Evolutionary conservation across 192 early-diverging fungal genomes (phyloP).

Genomic region (Spinellus fusiger): DNA sequence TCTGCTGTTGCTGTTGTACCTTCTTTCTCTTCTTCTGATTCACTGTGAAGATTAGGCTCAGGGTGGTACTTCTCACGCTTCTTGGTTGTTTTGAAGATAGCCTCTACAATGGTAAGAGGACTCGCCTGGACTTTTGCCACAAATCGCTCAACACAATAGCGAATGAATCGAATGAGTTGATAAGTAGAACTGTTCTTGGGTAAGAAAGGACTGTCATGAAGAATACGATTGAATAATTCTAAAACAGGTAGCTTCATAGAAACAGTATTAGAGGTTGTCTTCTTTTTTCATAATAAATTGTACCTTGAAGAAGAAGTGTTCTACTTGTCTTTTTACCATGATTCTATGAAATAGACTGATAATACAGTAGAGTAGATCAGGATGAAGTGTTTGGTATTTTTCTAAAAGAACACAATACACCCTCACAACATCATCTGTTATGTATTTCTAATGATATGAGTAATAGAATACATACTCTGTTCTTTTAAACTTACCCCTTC

Average conservation of each 20-base stretch:
- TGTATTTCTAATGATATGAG: slow-evolving; percentile 41
- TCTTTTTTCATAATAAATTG: not conserved
- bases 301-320: slow-evolving; percentile 55
- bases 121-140: slow-evolving; percentile 46
- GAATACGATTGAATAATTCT: slow-evolving; percentile 58
- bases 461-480: not conserved
- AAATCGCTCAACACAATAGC: slow-evolving; percentile 46
- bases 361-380: slow-evolving; percentile 43
- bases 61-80: slow-evolving; percentile 7
- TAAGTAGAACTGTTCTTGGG: slow-evolving; percentile 22
- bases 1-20: not conserved
- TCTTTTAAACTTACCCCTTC: slow-evolving; percentile 30
- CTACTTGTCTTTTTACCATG: slow-evolving; percentile 49
- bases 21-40: not conserved
- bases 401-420: slow-evolving; percentile 53
- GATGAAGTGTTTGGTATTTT: slow-evolving; percentile 45
- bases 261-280: not conserved
- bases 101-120: slow-evolving; percentile 55
- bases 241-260: slow-evolving; percentile 44
- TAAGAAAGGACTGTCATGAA: slow-evolving; percentile 26
- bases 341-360: slow-evolving; percentile 63
- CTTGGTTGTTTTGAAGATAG: slow-evolving; percentile 42
- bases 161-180: slow-evolving; percentile 52
- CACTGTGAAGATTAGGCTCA: not conserved
- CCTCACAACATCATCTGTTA: slow-evolving; percentile 39